Percentiles rank a stretch among this genome's conserved stretches.
Conservation (phyloP, 75 land plant genomes). For the Selaginella moellendorffii region DNA sequence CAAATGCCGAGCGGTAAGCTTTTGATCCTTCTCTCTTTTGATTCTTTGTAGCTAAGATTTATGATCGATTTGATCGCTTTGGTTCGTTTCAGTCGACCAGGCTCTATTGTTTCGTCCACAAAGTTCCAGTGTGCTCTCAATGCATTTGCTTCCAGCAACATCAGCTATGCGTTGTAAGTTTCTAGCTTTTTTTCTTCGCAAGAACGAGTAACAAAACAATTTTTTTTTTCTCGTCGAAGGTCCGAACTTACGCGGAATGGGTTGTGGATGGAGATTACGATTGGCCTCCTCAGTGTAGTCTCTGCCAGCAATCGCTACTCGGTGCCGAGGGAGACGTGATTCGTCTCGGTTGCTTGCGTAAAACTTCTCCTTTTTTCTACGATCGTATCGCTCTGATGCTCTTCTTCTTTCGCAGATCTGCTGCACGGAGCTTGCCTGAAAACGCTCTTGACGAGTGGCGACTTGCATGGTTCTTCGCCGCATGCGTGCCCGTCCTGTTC, state of each 20-base stretch:
- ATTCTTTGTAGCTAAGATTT: neutral
- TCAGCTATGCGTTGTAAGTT: constrained; percentile 78
- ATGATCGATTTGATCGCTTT: neutral
- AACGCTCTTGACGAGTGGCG: constrained; percentile 66
- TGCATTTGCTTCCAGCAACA: constrained; percentile 85
- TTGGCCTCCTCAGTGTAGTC: constrained; percentile 77
- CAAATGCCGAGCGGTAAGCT: constrained; percentile 74
- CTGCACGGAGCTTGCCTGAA: constrained; percentile 69
- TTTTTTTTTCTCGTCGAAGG: constrained; percentile 33
- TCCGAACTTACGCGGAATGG: constrained; percentile 94
- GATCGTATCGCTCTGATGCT: neutral
- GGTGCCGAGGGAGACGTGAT: constrained; percentile 35
- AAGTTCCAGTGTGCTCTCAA: constrained; percentile 90
- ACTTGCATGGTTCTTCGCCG: constrained; percentile 67
- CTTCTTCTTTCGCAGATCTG: constrained; percentile 36
- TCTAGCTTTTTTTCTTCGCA: neutral
- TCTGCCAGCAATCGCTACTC: constrained; percentile 44
- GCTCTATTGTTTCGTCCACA: constrained; percentile 96
- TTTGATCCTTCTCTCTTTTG: neutral
- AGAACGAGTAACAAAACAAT: neutral
- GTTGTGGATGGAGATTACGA: constrained; percentile 98
- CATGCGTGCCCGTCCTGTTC: constrained; percentile 24
- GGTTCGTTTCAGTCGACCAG: constrained; percentile 64
- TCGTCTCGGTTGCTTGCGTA: constrained; percentile 96
- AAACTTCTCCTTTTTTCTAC: constrained; percentile 16